Evolutionary conservation across 1,284 basidiomycete species (phyloP).

Genomic region (Fomes fomentarius): DNA sequence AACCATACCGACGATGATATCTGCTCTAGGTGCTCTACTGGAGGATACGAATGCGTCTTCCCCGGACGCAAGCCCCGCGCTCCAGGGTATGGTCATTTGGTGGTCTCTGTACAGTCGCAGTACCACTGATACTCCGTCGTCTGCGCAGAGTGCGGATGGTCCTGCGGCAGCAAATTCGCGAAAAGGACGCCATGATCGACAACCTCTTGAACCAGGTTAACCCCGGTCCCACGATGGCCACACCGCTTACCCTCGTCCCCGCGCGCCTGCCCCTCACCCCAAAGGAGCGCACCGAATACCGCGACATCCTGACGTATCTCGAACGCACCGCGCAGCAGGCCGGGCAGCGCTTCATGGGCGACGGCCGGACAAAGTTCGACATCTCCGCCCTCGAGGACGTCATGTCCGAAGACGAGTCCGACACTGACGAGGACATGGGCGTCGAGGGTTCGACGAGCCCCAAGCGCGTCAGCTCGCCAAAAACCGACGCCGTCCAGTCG

Average conservation of each 20-base stretch:
- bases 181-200: conserved; percentile 39
- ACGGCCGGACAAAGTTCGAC: conserved; percentile 30
- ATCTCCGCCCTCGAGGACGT: conserved; percentile 36
- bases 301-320: conserved; percentile 34
- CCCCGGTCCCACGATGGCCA: conserved; percentile 30
- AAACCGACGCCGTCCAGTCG: conserved; percentile 2
- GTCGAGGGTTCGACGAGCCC: conserved; percentile 10
- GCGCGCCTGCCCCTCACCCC: conserved; percentile 28
- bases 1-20: conserved; percentile 24
- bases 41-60: conserved; percentile 37
- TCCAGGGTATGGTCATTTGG: conserved; percentile 39
- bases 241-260: conserved; percentile 34
- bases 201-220: conserved; percentile 34
- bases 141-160: conserved; percentile 36
- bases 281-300: conserved; percentile 31
- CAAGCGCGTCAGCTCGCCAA: conserved; percentile 8
- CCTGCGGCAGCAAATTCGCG: conserved; percentile 36
- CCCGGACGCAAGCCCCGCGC: conserved; percentile 40
- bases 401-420: conserved; percentile 28
- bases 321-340: conserved; percentile 28
- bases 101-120: too few relatives aligned
- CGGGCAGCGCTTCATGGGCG: conserved; percentile 19
- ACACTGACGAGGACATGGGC: conserved; percentile 27
- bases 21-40: conserved; percentile 34
- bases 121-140: too few relatives aligned